phyloP scores from a whole-genome alignment of 129 eudicot genomes.

The Cynara cardunculus region DNA sequence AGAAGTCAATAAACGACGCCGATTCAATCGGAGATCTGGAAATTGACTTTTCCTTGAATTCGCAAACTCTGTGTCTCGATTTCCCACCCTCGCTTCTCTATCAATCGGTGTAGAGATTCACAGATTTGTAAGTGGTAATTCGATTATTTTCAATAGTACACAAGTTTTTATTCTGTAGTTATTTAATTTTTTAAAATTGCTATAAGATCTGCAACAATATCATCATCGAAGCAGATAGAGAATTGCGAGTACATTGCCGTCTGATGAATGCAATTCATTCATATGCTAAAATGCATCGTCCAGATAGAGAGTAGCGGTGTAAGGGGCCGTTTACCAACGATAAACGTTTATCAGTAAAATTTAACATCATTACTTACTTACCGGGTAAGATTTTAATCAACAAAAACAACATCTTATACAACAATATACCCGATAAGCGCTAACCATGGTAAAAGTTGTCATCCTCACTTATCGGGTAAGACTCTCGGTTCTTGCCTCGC shows the following conservation, averaged over 20 bases:
- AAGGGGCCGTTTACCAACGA: too few relatives aligned
- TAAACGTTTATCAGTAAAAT: too few relatives aligned
- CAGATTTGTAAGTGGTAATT: background rate
- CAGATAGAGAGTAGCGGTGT: too few relatives aligned
- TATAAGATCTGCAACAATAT: background rate
- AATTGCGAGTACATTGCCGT: background rate
- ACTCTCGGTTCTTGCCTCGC: too few relatives aligned
- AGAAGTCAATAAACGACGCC: background rate
- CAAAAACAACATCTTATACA: too few relatives aligned
- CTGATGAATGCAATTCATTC: too few relatives aligned
- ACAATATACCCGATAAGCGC: too few relatives aligned
- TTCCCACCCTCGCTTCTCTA: background rate
- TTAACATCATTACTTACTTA: too few relatives aligned
- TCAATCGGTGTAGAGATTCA: background rate
- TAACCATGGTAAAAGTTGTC: too few relatives aligned
- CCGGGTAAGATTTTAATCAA: too few relatives aligned
- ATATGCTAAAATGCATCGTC: too few relatives aligned
- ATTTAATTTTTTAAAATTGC: background rate
- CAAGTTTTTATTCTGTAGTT: background rate
- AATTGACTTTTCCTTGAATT: background rate
- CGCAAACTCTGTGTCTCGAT: background rate
- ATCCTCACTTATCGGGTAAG: too few relatives aligned
- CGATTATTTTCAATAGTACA: background rate
- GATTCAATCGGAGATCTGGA: slow-evolving; percentile 1
- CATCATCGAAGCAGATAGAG: background rate